Evolutionary conservation across 2,329 filamentous ascomycete genomes (phyloP), one percentile per base, ranked within the genome.

Genomic region (Septoria petroselini): DNA sequence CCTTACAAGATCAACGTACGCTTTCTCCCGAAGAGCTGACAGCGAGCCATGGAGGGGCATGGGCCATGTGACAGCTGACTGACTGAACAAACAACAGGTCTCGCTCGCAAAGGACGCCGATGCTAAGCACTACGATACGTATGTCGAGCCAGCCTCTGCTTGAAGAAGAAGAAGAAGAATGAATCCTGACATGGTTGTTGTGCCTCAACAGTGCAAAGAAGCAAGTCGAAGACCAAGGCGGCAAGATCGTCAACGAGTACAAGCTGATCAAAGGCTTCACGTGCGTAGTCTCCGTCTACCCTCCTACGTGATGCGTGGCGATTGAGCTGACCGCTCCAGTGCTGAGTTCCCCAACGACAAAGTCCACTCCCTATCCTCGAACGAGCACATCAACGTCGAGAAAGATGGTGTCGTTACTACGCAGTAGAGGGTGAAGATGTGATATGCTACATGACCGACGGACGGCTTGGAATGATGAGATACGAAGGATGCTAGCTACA

Each of bases 211-310:
- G 86, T 44, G 85, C 86, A 54, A 95, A 95, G 82, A 74, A 91
- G 68, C 74, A 84, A 52, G 86, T 84, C 61, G 73, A 69, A 53
- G 79, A 85, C 34, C 82, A 91, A 68, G 91, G 91, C 66, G 91
- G 90, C 68, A 82, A 81, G 70, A 93, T 97, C 73, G 81, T 74
- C 48, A 83, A 93, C 62, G 87, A 93, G 69, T 95, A 88, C 77
- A 84, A 74, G 54, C 73, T 95, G 62, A 90, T 95, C 79, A 94
- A 91, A 76, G 91, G 86, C 51, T 96, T 96, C 76, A 84, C 87
- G 91, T 96, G 82, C 61, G 87, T 77, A n/a, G n/a, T n/a, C n/a
- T n/a, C n/a, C n/a, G n/a, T n/a, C n/a, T n/a, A n/a, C n/a, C n/a
- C n/a, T n/a, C n/a, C n/a, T n/a, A n/a, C n/a, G n/a, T 38, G 15